A percentile compares a stretch with the other conserved stretches of the same genome.
Evolutionary conservation across 129 eudicot species (phyloP).

Genomic region (Gnaphalium uliginosum): DNA sequence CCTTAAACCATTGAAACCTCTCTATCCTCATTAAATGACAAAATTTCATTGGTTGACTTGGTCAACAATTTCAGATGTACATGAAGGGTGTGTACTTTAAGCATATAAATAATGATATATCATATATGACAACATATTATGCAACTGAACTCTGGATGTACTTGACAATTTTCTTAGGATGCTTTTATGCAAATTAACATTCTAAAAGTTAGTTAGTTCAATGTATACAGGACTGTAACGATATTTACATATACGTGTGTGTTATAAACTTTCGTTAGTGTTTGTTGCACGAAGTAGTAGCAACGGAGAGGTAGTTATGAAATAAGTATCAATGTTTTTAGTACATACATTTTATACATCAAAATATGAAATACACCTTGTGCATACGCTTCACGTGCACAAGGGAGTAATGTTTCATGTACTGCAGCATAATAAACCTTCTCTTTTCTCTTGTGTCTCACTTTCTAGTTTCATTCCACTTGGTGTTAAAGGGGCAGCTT

Average conservation of each 20-base stretch:
- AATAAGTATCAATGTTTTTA: not conserved
- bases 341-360: not conserved
- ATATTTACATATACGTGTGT: not conserved
- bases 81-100: slow-evolving; percentile 7
- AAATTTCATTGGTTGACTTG: not conserved
- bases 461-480: slow-evolving; percentile 43
- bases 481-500: slow-evolving; percentile 27
- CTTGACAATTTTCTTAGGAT: slow-evolving; percentile 9
- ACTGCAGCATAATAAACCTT: slow-evolving; percentile 43
- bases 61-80: not conserved
- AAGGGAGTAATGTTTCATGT: slow-evolving; percentile 26
- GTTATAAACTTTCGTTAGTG: not conserved
- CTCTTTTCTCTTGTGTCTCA: slow-evolving; percentile 29
- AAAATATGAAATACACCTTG: not conserved
- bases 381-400: not conserved
- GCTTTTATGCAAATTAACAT: not conserved
- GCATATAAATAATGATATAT: too few relatives aligned
- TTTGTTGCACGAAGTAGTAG: not conserved
- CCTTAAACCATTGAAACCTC: not conserved
- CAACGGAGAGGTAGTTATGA: not conserved
- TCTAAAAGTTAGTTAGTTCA: not conserved
- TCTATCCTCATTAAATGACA: not conserved
- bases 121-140: too few relatives aligned
- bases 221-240: not conserved
- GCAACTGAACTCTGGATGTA: not conserved